Conservation (phyloP, 495 filamentous ascomycete genomes). For the Aspergillus incahuasiensis region DNA sequence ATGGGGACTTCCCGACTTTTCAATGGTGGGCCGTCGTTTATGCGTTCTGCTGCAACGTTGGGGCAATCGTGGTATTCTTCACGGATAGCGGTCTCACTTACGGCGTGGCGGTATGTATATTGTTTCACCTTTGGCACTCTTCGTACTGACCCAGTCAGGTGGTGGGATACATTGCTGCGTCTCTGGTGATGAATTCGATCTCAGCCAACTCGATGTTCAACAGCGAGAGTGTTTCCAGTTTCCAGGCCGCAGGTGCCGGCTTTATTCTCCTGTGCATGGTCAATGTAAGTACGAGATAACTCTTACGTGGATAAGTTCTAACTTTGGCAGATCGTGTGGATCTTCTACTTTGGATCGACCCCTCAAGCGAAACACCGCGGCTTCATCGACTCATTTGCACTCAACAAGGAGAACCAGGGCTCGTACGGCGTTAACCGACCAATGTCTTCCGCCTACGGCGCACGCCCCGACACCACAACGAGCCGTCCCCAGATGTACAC, state of each 20-base stretch:
- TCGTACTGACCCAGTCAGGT: slow-evolving; percentile 47
- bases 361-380: slow-evolving; percentile 83
- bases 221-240: slow-evolving; percentile 52
- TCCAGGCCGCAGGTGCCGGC: slow-evolving; percentile 85
- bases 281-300: slow-evolving; percentile 55
- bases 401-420: slow-evolving; percentile 72
- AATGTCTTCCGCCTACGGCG: slow-evolving; percentile 45
- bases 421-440: slow-evolving; percentile 61
- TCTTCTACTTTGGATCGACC: slow-evolving; percentile 95
- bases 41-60: slow-evolving; percentile 75
- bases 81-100: slow-evolving; percentile 81
- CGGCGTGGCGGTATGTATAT: slow-evolving; percentile 68
- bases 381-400: slow-evolving; percentile 92
- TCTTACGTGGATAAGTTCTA: background rate
- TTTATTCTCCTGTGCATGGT: slow-evolving; percentile 97
- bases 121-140: background rate
- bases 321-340: slow-evolving; percentile 82
- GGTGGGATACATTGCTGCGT: slow-evolving; percentile 78
- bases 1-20: slow-evolving; percentile 65
- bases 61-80: slow-evolving; percentile 72
- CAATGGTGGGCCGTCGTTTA: slow-evolving; percentile 88
- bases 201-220: slow-evolving; percentile 82
- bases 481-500: slow-evolving; percentile 94
- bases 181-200: slow-evolving; percentile 76
- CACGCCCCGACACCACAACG: slow-evolving; percentile 77